Evolutionary conservation across 1,139 yeast species (phyloP), one percentile per base, ranked within the genome.

Genomic region (Debaryomyces robertsiae): DNA sequence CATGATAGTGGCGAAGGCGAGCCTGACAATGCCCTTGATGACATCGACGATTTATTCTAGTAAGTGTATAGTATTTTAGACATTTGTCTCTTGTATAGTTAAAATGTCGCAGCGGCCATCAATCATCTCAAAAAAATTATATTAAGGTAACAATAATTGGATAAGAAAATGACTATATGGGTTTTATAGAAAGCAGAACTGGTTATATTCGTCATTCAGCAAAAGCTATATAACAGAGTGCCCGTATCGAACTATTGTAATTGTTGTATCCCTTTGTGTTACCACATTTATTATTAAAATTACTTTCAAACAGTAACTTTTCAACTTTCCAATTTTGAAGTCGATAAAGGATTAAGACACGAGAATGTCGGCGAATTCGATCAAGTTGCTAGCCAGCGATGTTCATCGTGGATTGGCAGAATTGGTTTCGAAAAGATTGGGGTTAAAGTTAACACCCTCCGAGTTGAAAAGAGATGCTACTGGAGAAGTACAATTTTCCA

Each of bases 371-470:
- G 77, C 88, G 32, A 90, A 90, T 63, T 86, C 96, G 33, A 90
- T 90, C 60, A 90, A 89, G 61, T 76, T 91, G 43, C 67, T 91
- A 40, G 90, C 96, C 17, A 95, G 96, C 41, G 91, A 90, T 62
- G 89, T 95, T 22, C 96, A 91, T 61, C 86, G 90, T n/a, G 91
- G 84, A 38, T 75, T 91, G 42, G 94, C 96, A 17, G 82, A 82
- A 52, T 69, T 79, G 18, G 91, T 91, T 17, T 82, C 95, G 17
- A 68, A 69, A 49, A 73, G 82, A 60, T 69, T 85, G 39, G 85
- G 85, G 11, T 57, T 81, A 35, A 77, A 77, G 32, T 66, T 84
- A 34, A 77, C 89, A 15, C 79, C 81, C 36, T 75, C 85, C 36
- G 86, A 82, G 48, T 79, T 83, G 37, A 81, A 82, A 48, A 77